These are phyloP conservation scores for Salvia splendens DNA, from an alignment of 257 asterid species.

Conservation along the genomic window DNA sequence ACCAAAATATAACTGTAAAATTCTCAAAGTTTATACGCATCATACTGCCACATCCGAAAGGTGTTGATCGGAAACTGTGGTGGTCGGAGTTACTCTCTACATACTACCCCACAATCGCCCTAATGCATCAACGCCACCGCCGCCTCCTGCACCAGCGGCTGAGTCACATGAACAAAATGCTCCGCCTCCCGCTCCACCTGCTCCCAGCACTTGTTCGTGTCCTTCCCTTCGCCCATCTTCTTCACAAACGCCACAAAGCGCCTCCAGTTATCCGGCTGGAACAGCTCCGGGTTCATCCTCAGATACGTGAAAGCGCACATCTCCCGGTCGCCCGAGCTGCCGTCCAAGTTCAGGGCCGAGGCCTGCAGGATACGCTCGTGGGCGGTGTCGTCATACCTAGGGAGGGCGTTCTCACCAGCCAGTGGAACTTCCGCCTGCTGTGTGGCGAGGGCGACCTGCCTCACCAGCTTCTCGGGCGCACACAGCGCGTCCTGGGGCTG, in stretches of 20 bases:
- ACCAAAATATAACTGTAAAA: not conserved
- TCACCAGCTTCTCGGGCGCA: constrained; percentile 83
- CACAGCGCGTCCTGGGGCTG: constrained; percentile 93
- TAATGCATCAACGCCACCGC: constrained; percentile 78
- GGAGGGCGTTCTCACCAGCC: constrained; percentile 93
- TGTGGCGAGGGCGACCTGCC: constrained; percentile 83
- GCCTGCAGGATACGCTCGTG: constrained; percentile 75
- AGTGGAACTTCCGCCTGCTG: constrained; percentile 74
- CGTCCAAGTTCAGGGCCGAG: constrained; percentile 51
- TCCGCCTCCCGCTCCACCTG: constrained; percentile 88
- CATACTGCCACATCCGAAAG: constrained; percentile 8
- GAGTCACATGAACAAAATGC: constrained; percentile 80
- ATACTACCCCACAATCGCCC: not conserved
- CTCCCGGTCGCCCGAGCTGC: constrained; percentile 41
- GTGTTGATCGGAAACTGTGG: not conserved
- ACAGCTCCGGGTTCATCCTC: constrained; percentile 85
- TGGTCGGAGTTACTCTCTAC: not conserved
- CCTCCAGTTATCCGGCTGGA: constrained; percentile 93
- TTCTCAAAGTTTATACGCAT: not conserved
- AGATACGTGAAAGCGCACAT: constrained; percentile 96
- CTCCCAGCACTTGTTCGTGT: constrained; percentile 58
- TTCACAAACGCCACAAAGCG: constrained; percentile 79
- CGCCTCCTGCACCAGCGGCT: constrained; percentile 87
- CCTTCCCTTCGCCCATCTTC: constrained; percentile 89
- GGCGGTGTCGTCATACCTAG: constrained; percentile 74